Evolutionary conservation across 352 stramenopile species (phyloP).

Genomic region (Phytophthora quininea): DNA sequence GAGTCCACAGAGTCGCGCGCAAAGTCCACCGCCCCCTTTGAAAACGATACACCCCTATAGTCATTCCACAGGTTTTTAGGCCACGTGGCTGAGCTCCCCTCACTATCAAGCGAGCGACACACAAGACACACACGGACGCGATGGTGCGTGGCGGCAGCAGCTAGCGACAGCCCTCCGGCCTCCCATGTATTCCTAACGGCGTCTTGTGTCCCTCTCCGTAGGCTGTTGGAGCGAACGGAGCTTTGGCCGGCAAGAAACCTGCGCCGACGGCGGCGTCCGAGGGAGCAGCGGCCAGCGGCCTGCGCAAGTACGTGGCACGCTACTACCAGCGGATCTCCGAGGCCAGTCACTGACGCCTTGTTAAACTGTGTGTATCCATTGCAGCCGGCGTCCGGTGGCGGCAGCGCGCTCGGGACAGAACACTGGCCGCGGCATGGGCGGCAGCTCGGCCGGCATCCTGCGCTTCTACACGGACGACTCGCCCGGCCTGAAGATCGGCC

Average conservation of each 20-base stretch:
- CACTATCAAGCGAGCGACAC: background rate
- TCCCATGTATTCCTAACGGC: background rate
- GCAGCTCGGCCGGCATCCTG: conserved; percentile 92
- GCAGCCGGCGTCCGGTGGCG: conserved; percentile 65
- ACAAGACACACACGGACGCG: background rate
- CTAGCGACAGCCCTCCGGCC: background rate
- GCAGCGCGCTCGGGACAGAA: conserved; percentile 54
- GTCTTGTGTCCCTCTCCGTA: conserved; percentile 12
- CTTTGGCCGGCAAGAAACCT: conserved; percentile 66
- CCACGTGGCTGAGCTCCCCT: background rate
- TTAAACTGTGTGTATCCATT: background rate
- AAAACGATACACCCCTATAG: too few relatives aligned
- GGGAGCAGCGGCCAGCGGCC: conserved; percentile 67
- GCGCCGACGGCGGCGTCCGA: conserved; percentile 63
- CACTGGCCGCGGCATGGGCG: conserved; percentile 84
- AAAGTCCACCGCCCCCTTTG: too few relatives aligned
- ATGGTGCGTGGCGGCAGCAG: conserved; percentile 22
- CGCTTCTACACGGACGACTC: conserved; percentile 98
- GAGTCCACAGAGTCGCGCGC: too few relatives aligned
- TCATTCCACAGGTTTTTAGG: background rate
- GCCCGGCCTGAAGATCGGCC: conserved; percentile 95
- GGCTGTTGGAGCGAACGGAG: conserved; percentile 45
- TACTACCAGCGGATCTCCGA: background rate
- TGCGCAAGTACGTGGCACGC: conserved; percentile 60
- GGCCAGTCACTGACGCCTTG: background rate